A percentile compares a stretch with the other conserved stretches of the same genome.
phyloP scores from a whole-genome alignment of 352 stramenopile species.

The Phytopythium delawarense region DNA sequence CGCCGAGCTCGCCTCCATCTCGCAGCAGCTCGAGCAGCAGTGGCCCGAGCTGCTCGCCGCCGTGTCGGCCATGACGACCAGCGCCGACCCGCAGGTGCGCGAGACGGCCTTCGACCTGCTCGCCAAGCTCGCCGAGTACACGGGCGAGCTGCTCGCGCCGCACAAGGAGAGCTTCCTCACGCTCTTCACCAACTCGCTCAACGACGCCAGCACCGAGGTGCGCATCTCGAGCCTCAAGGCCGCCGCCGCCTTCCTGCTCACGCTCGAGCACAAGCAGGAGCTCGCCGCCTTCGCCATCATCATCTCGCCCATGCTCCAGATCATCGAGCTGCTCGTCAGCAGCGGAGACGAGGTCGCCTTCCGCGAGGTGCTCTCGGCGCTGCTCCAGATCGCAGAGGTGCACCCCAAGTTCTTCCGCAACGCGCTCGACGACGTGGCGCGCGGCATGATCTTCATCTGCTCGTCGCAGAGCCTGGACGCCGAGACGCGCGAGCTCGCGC shows the following conservation, averaged over 20 bases:
- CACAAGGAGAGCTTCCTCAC: slow-evolving; percentile 81
- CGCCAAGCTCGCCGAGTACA: slow-evolving; percentile 70
- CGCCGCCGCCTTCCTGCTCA: slow-evolving; percentile 64
- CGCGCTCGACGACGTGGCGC: slow-evolving; percentile 59
- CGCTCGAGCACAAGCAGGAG: slow-evolving; percentile 67
- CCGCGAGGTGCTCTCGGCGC: slow-evolving; percentile 63
- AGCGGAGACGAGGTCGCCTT: slow-evolving; percentile 57
- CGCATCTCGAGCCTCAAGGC: slow-evolving; percentile 75
- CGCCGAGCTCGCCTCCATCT: slow-evolving; percentile 63
- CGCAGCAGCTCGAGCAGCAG: slow-evolving; percentile 39
- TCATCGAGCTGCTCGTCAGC: slow-evolving; percentile 64
- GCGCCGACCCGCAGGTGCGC: slow-evolving; percentile 53
- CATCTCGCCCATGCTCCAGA: slow-evolving; percentile 66
- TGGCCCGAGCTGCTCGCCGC: slow-evolving; percentile 73
- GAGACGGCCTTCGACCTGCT: slow-evolving; percentile 79
- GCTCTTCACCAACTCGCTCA: slow-evolving; percentile 69
- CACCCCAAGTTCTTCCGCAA: slow-evolving; percentile 83
- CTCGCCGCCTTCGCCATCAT: slow-evolving; percentile 66
- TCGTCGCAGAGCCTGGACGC: slow-evolving; percentile 56
- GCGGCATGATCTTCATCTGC: slow-evolving; percentile 79
- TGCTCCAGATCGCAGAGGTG: slow-evolving; percentile 72
- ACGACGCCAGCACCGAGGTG: slow-evolving; percentile 56
- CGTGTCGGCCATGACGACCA: slow-evolving; percentile 55
- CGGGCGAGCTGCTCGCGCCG: slow-evolving; percentile 50
- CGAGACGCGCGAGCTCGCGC: slow-evolving; percentile 72